Conservation (phyloP, 441 rosid genomes). For the Geranium incanum region DNA sequence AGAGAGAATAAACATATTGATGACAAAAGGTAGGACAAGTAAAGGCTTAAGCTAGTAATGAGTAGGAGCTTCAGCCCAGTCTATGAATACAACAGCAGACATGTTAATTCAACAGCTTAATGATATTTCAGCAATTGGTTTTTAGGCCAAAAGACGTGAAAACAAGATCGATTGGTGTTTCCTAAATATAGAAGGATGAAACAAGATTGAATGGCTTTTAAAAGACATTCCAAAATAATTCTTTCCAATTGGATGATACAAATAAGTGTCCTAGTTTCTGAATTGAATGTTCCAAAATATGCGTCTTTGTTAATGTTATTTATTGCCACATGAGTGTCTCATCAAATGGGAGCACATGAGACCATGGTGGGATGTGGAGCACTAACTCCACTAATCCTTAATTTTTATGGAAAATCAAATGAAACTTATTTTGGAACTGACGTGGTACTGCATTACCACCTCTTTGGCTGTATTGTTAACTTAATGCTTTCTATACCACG, state of each 20-base stretch:
- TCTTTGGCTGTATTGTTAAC: neutral
- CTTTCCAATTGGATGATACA: neutral
- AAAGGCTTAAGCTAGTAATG: neutral
- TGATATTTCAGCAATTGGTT: neutral
- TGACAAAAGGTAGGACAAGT: neutral
- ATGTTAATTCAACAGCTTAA: neutral
- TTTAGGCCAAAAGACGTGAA: neutral
- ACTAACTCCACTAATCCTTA: neutral
- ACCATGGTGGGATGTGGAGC: neutral
- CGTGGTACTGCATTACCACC: neutral
- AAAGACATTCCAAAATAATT: too few species aligned
- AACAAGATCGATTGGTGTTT: neutral
- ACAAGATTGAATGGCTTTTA: neutral
- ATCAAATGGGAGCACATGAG: neutral
- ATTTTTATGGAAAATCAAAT: too few species aligned
- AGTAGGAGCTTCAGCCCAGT: neutral
- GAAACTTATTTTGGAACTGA: neutral
- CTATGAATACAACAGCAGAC: neutral
- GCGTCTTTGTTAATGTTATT: neutral
- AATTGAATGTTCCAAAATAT: neutral
- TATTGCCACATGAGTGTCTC: neutral
- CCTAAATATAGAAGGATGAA: neutral
- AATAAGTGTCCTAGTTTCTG: neutral
- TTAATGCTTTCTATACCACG: neutral
- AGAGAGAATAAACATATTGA: neutral